Evolutionary conservation across 257 asterid genomes (phyloP).

Genomic region (Gardenia jasminoides): DNA sequence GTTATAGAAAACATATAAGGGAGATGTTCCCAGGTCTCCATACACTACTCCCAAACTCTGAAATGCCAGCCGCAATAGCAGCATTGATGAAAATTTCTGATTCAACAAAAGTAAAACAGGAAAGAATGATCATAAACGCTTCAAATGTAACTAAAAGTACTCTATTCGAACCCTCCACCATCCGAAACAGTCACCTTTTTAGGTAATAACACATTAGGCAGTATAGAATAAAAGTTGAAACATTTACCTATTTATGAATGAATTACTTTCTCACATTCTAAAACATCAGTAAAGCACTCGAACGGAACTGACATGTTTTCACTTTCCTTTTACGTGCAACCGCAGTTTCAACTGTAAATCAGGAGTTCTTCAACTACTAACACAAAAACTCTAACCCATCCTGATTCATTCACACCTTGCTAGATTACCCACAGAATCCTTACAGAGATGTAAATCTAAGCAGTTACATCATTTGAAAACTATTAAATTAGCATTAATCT

Average conservation of each 20-base stretch:
- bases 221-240: not conserved
- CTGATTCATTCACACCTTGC: not conserved
- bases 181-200: not conserved
- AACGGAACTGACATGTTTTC: not conserved
- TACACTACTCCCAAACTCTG: slow-evolving; percentile 98
- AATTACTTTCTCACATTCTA: not conserved
- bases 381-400: not conserved
- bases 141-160: not conserved
- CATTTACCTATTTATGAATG: not conserved
- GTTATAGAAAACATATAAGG: slow-evolving; percentile 91
- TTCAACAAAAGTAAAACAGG: slow-evolving; percentile 19
- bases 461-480: not conserved
- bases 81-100: slow-evolving; percentile 79
- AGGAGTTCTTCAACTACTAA: slow-evolving; percentile 1
- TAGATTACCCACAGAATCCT: not conserved
- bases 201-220: too few relatives aligned
- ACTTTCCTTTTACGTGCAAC: not conserved
- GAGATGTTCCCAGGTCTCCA: slow-evolving; percentile 98
- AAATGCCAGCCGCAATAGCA: slow-evolving; percentile 91
- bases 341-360: slow-evolving; percentile 3
- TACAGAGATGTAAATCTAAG: not conserved
- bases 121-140: not conserved
- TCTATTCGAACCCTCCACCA: not conserved
- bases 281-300: not conserved
- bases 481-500: not conserved